phyloP scores from a whole-genome alignment of 2,329 filamentous ascomycete genomes.

The Sporothrix pallida region DNA sequence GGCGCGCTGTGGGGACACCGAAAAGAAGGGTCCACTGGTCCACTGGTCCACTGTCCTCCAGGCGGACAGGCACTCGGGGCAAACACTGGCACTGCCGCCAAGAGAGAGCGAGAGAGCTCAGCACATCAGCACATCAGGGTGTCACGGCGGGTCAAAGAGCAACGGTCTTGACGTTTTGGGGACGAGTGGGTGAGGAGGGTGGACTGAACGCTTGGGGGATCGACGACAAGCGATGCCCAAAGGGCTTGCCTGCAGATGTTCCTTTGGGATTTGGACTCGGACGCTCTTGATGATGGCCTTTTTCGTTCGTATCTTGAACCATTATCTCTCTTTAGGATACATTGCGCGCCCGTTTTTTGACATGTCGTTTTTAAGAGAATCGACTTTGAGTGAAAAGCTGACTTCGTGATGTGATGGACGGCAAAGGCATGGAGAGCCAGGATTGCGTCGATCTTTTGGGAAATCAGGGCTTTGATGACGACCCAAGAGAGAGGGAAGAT shows the following conservation, averaged over 20 bases:
- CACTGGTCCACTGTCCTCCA: background rate
- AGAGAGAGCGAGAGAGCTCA: too few relatives aligned
- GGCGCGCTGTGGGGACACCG: conserved; percentile 1
- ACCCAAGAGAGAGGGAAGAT: background rate
- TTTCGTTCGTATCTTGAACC: background rate
- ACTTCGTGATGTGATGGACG: background rate
- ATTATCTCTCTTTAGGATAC: conserved; percentile 19
- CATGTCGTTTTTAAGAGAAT: background rate
- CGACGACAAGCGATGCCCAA: conserved; percentile 16
- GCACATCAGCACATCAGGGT: too few relatives aligned
- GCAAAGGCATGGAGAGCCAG: conserved; percentile 1
- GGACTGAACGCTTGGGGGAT: conserved; percentile 1
- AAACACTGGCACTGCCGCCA: too few relatives aligned
- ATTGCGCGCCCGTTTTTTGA: conserved; percentile 25
- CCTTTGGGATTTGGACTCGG: background rate
- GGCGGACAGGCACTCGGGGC: too few relatives aligned
- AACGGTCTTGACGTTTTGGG: background rate
- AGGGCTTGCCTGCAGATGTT: conserved; percentile 3
- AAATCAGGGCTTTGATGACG: background rate
- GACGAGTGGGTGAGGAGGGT: background rate
- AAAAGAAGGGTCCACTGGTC: background rate
- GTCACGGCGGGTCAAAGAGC: too few relatives aligned
- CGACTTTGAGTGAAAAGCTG: background rate
- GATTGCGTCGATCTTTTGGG: conserved; percentile 10
- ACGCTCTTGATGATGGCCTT: too few relatives aligned